Conservation (phyloP, 805 yeast species). For the Middelhovenomyces tepae region DNA sequence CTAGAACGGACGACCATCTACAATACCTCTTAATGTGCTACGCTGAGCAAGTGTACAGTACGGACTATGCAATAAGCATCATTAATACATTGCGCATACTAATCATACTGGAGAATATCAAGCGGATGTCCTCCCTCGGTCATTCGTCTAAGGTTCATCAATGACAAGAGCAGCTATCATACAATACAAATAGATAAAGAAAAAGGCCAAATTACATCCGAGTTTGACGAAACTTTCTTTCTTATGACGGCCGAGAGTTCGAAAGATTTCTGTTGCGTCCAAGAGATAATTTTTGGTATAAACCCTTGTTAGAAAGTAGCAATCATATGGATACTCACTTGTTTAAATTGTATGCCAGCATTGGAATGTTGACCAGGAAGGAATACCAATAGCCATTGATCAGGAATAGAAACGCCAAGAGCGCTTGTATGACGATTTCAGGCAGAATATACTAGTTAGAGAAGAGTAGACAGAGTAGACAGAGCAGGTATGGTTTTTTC, state of each 20-base stretch:
- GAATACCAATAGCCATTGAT: slow-evolving; percentile 90
- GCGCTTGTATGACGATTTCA: slow-evolving; percentile 70
- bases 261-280: slow-evolving; percentile 96
- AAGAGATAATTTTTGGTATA: slow-evolving; percentile 72
- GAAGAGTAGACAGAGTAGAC: too few species aligned
- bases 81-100: too few species aligned
- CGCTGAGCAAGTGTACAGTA: too few species aligned
- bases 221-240: slow-evolving; percentile 82
- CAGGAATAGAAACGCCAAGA: slow-evolving; percentile 59
- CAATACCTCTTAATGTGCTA: too few species aligned
- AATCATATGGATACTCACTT: too few species aligned
- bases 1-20: too few species aligned
- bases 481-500: too few species aligned
- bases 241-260: slow-evolving; percentile 88
- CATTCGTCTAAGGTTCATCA: slow-evolving; percentile 46
- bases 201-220: slow-evolving; percentile 82
- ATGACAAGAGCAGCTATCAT: slow-evolving; percentile 90
- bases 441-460: slow-evolving; percentile 59
- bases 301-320: too few species aligned
- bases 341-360: slow-evolving; percentile 73
- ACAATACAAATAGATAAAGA: slow-evolving; percentile 91
- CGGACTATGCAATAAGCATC: too few species aligned
- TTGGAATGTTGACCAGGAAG: slow-evolving; percentile 75
- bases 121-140: too few species aligned
- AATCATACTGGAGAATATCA: too few species aligned